phyloP scores from a whole-genome alignment of 106 monocot species.

The Agapanthus africanus region DNA sequence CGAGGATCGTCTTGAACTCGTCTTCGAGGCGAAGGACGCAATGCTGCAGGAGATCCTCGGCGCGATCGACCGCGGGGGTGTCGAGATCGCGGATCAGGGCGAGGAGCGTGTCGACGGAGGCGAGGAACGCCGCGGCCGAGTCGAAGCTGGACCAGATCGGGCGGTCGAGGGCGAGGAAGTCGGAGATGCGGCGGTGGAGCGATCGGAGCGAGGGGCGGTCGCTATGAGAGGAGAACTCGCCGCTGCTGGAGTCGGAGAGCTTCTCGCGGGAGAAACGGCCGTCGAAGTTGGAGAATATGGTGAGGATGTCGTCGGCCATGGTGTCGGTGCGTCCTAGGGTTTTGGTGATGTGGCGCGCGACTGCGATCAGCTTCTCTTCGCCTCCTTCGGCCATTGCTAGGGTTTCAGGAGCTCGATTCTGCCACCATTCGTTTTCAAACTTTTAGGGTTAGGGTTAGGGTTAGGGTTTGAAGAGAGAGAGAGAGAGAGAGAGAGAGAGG shows the following conservation, averaged over 20 bases:
- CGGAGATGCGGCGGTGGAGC: constrained; percentile 53
- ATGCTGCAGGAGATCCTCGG: constrained; percentile 64
- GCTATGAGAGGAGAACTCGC: constrained; percentile 2
- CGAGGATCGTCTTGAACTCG: constrained; percentile 72
- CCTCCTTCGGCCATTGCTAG: constrained; percentile 26
- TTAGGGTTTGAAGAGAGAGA: too few relatives aligned
- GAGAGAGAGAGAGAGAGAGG: too few relatives aligned
- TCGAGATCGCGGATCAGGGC: too few relatives aligned
- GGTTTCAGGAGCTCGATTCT: neutral
- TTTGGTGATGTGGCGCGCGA: constrained; percentile 74
- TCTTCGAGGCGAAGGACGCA: constrained; percentile 67
- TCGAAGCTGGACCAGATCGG: constrained; percentile 78
- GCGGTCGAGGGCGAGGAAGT: constrained; percentile 29
- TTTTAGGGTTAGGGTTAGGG: too few relatives aligned
- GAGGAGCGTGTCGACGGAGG: constrained; percentile 61
- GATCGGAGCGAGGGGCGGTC: too few relatives aligned
- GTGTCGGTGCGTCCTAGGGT: constrained; percentile 68
- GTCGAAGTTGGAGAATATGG: constrained; percentile 84
- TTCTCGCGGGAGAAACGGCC: constrained; percentile 76
- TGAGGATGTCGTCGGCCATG: constrained; percentile 84
- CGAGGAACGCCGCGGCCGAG: constrained; percentile 56
- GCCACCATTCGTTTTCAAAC: too few relatives aligned
- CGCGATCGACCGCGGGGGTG: constrained; percentile 39
- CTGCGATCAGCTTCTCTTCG: constrained; percentile 78
- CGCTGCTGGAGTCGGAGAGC: constrained; percentile 30